Evolutionary conservation across 352 stramenopile genomes (phyloP), one percentile per base, ranked within the genome.

Genomic region (Phytophthora capsici): DNA sequence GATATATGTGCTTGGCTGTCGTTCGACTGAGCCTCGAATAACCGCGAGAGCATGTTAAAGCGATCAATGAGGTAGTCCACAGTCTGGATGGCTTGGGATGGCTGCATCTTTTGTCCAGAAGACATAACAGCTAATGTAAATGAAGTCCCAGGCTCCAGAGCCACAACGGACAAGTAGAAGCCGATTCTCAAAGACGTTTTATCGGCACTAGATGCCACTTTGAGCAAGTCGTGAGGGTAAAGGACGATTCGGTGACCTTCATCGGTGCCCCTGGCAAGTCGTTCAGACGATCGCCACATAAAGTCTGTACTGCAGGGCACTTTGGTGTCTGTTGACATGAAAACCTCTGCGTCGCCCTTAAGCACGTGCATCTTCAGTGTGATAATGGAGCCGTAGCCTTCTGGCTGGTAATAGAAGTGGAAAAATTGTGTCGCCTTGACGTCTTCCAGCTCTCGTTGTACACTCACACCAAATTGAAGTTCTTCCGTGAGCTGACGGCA

Each of bases 321-420:
- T 49, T 73, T 80, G 10, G 84, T 93, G n/a, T 88, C 67, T 0
- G 80, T 90, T 0, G 82, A 91, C 66, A 93, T 57, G 46, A 91
- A 90, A 37, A 88, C 49, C 34, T 90, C 81, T 2, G 79, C 82
- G 17, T 90, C 76, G 20, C 84, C 84, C 7, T 49, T 19, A 1
- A 69, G 19, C 0, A 77, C 51, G 37, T 88, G 71, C 25, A 93
- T 71, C 45, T 82, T 81, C 23, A 91, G 37, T 1, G 84, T 93
- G 36, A 91, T 52, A 46, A 90, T 93, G 6, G 75, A 71, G 0
- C 68, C 76, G 13, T 82, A 48, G 0, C 47, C 30, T 32, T 75
- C 59, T 0, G 71, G 68, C 4, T 55, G 9, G 49, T 88, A 89
- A 45, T 78, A 65, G 32, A 91, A 90, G 43, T 89, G 82, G 32